Evolutionary conservation across 441 rosid genomes (phyloP).

Genomic region (Pelargonium fulgidum): DNA sequence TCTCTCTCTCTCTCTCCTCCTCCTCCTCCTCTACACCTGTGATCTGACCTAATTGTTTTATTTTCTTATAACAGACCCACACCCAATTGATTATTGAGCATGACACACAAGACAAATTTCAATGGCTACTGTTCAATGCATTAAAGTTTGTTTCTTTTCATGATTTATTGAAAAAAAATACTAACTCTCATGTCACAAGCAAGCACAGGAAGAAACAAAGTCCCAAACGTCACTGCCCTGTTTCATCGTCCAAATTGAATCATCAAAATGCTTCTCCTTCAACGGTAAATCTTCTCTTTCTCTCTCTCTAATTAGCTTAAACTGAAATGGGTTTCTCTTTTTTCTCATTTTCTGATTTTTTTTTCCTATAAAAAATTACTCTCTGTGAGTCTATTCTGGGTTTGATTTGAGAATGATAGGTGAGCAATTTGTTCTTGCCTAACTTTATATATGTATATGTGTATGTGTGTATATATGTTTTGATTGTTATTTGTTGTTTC

Average conservation of each 20-base stretch:
- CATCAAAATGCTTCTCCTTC: slow-evolving; percentile 4
- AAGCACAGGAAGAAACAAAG: not conserved
- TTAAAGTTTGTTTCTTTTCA: not conserved
- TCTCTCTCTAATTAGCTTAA: not conserved
- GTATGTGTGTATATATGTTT: too few species aligned
- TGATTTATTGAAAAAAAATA: not conserved
- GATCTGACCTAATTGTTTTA: not conserved
- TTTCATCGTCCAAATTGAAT: not conserved
- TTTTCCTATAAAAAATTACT: not conserved
- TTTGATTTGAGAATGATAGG: not conserved
- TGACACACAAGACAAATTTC: slow-evolving; percentile 2
- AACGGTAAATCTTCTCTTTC: slow-evolving; percentile 1
- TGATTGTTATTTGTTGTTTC: not conserved
- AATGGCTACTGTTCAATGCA: not conserved
- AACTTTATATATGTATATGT: not conserved
- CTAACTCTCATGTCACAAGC: not conserved
- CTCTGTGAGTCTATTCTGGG: not conserved
- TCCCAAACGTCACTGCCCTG: not conserved
- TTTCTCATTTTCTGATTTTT: slow-evolving; percentile 1
- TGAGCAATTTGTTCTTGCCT: not conserved
- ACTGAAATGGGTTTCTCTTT: slow-evolving; percentile 11
- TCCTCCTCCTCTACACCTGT: too few species aligned
- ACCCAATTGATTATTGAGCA: not conserved
- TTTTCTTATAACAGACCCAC: not conserved
- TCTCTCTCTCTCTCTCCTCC: not conserved